These are phyloP conservation scores for Acarospora socialis DNA, from an alignment of 2,329 filamentous ascomycete species.

Conservation along the genomic window DNA sequence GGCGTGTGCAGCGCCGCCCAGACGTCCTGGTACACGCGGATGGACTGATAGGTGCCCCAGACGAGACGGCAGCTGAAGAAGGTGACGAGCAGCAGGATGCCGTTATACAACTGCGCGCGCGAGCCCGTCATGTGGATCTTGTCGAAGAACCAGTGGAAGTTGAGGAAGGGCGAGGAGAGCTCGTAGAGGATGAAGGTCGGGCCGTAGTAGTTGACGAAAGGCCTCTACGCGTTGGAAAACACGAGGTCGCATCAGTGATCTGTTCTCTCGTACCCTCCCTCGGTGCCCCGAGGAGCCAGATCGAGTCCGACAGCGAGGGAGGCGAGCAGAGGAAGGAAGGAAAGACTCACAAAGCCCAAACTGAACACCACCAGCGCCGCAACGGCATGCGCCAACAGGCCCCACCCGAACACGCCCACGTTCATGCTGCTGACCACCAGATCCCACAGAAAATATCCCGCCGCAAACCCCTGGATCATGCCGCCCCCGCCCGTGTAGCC, in stretches of 20 bases:
- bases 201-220: constrained; percentile 51
- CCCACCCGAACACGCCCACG: constrained; percentile 44
- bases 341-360: constrained; percentile 46
- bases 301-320: constrained; percentile 3
- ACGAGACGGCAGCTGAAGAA: constrained; percentile 49
- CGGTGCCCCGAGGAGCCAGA: constrained; percentile 1
- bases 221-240: constrained; percentile 33
- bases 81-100: constrained; percentile 41
- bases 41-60: constrained; percentile 48
- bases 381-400: constrained; percentile 48
- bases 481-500: constrained; percentile 47
- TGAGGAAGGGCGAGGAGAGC: constrained; percentile 50
- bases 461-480: constrained; percentile 44
- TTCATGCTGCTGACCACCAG: constrained; percentile 41
- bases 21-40: constrained; percentile 46
- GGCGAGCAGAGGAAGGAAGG: constrained; percentile 7
- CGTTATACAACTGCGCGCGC: constrained; percentile 48
- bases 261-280: neutral
- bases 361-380: constrained; percentile 46
- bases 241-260: constrained; percentile 5
- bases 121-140: constrained; percentile 52
- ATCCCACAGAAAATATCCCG: constrained; percentile 53
- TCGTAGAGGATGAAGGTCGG: constrained; percentile 55
- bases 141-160: constrained; percentile 58
- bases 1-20: constrained; percentile 34